Base-by-base conservation (phyloP, 2,329 filamentous ascomycete species). In the Cladophialophora psammophila region DNA sequence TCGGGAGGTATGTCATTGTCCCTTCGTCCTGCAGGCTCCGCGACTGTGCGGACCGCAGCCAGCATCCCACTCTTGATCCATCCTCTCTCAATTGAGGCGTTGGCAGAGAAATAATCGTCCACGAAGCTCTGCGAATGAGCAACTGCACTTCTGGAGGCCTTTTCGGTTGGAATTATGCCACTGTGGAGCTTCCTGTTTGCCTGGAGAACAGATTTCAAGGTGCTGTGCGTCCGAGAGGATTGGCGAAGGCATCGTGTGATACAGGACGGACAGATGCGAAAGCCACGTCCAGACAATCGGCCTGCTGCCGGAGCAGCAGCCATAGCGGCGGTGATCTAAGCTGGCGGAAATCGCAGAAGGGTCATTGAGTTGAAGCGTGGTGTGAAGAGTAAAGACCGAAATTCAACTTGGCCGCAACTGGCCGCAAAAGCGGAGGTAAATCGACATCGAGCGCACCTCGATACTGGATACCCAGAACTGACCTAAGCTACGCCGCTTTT, bases 31-130 rank as follows among this genome's bases (percentile, higher is more conserved):
- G 53, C 34, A 2, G 57, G 20, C 56, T 69, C 66, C 15, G 66
- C 68, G 12, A 52, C 60, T 10, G 72, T 72, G 31, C 71, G 63
- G 42, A 70, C 64, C 18, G 70, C 59, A 40, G 71, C 71, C 31
- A 73, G 54, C n/a, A 73, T 57, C 18, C 70, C 66, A 60, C 68
- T 73, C 31, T 67, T 71, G 35, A 74, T 48, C 72, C 72, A 74
- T 52, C 70, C 70, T 67, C 69, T 64, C 58, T 74, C 71, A 35
- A 74, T 70, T 2, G 71, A 72, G 20, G 54, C 69, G 60, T 74
- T 74, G 42, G 72, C 72, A 10, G 72, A 74, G 65, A 74, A 74
- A 57, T 73, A 74, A 42, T 73, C 64, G 26, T 68, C 65, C n/a
- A 73, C 61, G 26, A 72, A 73, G 31, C 57, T 65, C 53, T 72